Evolutionary conservation across 2,329 filamentous ascomycete species (phyloP).

Genomic region (Claviceps sp.): DNA sequence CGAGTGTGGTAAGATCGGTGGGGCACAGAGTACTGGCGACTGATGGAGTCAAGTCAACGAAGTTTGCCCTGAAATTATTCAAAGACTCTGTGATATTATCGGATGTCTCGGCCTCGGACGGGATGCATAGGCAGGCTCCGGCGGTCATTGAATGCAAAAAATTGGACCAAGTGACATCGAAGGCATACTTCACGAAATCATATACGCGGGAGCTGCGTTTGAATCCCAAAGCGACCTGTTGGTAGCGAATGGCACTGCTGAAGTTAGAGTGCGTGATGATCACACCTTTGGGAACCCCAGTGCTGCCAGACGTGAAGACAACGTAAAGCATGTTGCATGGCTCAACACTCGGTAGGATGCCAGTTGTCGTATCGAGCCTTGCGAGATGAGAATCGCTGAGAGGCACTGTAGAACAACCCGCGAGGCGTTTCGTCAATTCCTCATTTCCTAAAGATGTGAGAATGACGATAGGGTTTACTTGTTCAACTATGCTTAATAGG

Average conservation of each 20-base stretch:
- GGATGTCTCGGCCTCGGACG: slow-evolving; percentile 25
- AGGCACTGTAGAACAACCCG: neutral
- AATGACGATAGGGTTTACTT: slow-evolving; percentile 1
- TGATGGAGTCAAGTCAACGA: slow-evolving; percentile 30
- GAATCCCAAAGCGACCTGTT: slow-evolving; percentile 3
- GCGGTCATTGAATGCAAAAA: slow-evolving; percentile 4
- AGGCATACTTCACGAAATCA: slow-evolving; percentile 6
- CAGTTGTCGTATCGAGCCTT: neutral
- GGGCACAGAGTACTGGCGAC: slow-evolving; percentile 22
- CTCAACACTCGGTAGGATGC: neutral
- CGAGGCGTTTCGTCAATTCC: neutral
- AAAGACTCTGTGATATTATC: slow-evolving; percentile 30
- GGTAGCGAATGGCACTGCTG: slow-evolving; percentile 4
- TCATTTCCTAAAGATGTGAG: slow-evolving; percentile 1
- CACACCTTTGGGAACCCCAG: slow-evolving; percentile 11
- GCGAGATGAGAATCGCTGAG: neutral
- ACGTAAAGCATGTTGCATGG: slow-evolving; percentile 3
- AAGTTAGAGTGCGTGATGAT: slow-evolving; percentile 8
- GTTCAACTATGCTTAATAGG: slow-evolving; percentile 1
- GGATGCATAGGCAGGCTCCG: slow-evolving; percentile 6
- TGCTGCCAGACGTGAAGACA: slow-evolving; percentile 12
- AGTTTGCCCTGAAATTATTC: slow-evolving; percentile 24
- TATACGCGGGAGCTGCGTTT: slow-evolving; percentile 3
- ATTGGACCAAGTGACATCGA: slow-evolving; percentile 6
- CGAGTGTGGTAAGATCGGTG: neutral